Percentiles rank a stretch among this genome's conserved stretches.
Conservation (phyloP, 495 filamentous ascomycete genomes). For the Trichocladium antarcticum region DNA sequence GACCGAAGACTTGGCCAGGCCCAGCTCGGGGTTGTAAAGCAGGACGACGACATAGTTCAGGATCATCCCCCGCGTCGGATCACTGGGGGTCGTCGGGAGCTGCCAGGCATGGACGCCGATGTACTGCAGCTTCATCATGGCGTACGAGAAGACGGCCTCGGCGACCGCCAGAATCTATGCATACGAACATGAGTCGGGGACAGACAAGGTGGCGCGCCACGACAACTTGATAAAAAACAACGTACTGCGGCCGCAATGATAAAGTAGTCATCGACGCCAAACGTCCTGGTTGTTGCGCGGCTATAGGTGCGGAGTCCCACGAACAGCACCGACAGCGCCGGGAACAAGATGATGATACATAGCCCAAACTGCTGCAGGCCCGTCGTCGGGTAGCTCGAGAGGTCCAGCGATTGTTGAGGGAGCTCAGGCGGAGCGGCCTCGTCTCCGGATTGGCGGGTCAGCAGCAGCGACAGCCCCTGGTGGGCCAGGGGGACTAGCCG, state of each 20-base stretch:
- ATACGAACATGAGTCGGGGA: background rate
- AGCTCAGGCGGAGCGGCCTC: background rate
- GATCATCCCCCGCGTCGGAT: conserved; percentile 1
- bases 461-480: background rate
- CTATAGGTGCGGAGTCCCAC: conserved; percentile 21
- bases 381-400: conserved; percentile 18
- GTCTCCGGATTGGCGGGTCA: conserved; percentile 2
- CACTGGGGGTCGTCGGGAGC: background rate
- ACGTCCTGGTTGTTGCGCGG: conserved; percentile 18
- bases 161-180: conserved; percentile 3
- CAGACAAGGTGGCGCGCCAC: no score
- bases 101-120: conserved; percentile 9
- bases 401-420: conserved; percentile 1
- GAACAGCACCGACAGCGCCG: conserved; percentile 15
- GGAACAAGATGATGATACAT: conserved; percentile 24
- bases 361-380: conserved; percentile 21
- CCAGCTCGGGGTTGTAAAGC: conserved; percentile 26
- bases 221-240: no score
- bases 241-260: conserved; percentile 6
- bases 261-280: conserved; percentile 5
- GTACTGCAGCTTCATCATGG: conserved; percentile 11
- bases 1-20: conserved; percentile 42
- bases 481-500: background rate
- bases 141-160: conserved; percentile 10
- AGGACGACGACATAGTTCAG: conserved; percentile 14